These are phyloP conservation scores for Solanum neorickii DNA, from an alignment of 257 asterid species.

Conservation along the genomic window DNA sequence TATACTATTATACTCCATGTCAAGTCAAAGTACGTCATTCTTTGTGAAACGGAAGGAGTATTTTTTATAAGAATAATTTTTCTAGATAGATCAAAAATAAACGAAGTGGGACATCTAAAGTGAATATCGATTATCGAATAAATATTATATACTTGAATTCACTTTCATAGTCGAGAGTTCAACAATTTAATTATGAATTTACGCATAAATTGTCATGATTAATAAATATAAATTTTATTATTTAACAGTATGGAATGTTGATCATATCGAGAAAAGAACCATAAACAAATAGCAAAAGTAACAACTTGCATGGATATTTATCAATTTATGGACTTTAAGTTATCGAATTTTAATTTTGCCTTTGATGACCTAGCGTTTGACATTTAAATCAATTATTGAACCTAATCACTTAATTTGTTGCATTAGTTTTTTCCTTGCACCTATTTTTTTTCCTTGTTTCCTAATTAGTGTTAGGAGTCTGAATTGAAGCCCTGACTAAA, in stretches of 20 bases:
- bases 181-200: background rate
- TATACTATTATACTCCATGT: rapidly evolving
- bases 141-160: background rate
- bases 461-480: too few species aligned
- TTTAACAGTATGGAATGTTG: too few species aligned
- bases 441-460: background rate
- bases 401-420: background rate
- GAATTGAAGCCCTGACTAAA: rapidly evolving
- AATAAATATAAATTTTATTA: too few species aligned
- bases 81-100: too few species aligned
- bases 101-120: too few species aligned
- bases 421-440: background rate
- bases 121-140: too few species aligned
- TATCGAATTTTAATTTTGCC: background rate
- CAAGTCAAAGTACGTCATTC: too few species aligned
- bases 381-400: background rate
- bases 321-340: background rate
- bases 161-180: background rate
- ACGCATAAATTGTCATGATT: background rate
- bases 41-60: too few species aligned
- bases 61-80: too few species aligned
- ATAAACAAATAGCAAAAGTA: too few species aligned
- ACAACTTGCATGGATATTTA: background rate
- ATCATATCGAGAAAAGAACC: too few species aligned
- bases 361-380: background rate